Evolutionary conservation across 169 alveolate species (phyloP).

Genomic region (Plasmodium reichenowi): DNA sequence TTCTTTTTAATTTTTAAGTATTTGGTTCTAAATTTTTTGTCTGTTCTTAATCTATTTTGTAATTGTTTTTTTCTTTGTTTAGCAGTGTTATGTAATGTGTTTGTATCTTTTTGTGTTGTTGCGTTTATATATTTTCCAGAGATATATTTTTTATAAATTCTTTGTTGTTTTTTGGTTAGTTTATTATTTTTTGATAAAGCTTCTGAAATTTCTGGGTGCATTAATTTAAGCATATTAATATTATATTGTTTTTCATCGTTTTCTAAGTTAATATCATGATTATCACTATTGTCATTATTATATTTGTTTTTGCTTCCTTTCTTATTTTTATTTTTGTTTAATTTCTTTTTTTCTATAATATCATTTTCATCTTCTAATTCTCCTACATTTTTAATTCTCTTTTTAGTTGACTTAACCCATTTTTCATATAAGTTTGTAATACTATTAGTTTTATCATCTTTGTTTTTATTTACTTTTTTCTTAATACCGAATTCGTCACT

Average conservation of each 20-base stretch:
- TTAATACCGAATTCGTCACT: not conserved
- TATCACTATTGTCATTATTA: not conserved
- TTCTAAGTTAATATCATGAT: not conserved
- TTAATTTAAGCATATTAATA: slow-evolving; percentile 19
- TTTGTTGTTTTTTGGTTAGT: slow-evolving; percentile 79
- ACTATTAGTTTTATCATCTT: slow-evolving; percentile 21
- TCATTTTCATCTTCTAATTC: slow-evolving; percentile 77
- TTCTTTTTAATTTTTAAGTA: slow-evolving; percentile 32
- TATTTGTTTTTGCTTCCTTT: not conserved
- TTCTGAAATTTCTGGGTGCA: slow-evolving; percentile 78
- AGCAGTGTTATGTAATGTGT: slow-evolving; percentile 1
- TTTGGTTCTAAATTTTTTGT: slow-evolving; percentile 20
- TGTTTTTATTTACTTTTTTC: slow-evolving; percentile 40
- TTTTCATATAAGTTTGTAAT: slow-evolving; percentile 77
- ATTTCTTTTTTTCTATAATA: not conserved
- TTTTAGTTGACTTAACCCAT: slow-evolving; percentile 80
- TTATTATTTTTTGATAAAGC: slow-evolving; percentile 72
- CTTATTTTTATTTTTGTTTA: no score
- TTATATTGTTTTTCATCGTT: slow-evolving; percentile 4
- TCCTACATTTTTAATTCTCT: slow-evolving; percentile 80
- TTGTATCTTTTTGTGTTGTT: not conserved
- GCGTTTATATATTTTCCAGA: slow-evolving; percentile 35
- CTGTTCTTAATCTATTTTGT: slow-evolving; percentile 53
- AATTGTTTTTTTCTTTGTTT: slow-evolving; percentile 27
- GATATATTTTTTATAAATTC: slow-evolving; percentile 61